Percentiles rank a stretch among this genome's conserved stretches.
Conservation (phyloP, 1,139 yeast species). For the Debaryomyces nepalensis region DNA sequence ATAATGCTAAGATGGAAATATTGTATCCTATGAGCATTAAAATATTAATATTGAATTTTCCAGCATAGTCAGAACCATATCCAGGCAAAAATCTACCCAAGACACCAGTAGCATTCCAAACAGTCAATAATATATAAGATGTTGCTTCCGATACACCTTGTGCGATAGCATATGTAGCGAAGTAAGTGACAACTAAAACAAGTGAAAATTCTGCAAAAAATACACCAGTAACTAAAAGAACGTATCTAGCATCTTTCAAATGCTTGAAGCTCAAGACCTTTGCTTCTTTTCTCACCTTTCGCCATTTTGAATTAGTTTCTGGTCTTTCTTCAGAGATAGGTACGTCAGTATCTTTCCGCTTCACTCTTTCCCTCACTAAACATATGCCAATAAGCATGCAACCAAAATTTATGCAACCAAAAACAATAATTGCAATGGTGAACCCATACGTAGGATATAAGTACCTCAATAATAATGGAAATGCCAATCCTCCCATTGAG, state of each 20-base stretch:
- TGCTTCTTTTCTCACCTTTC: constrained; percentile 12
- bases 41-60: constrained; percentile 46
- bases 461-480: constrained; percentile 61
- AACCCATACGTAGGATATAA: constrained; percentile 59
- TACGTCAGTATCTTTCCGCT: constrained; percentile 12
- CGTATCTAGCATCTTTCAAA: constrained; percentile 25
- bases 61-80: constrained; percentile 39
- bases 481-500: constrained; percentile 62
- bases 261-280: constrained; percentile 15
- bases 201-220: constrained; percentile 62
- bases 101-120: constrained; percentile 46
- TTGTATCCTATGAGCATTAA: constrained; percentile 37
- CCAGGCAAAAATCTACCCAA: constrained; percentile 47
- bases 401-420: constrained; percentile 54
- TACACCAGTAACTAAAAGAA: constrained; percentile 37
- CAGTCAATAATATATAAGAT: constrained; percentile 41
- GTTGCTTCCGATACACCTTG: constrained; percentile 43
- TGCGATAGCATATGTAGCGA: constrained; percentile 48
- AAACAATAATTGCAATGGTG: constrained; percentile 62
- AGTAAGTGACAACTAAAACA: constrained; percentile 51
- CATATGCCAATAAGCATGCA: constrained; percentile 42
- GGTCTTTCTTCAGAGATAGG: constrained; percentile 1
- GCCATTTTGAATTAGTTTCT: constrained; percentile 9
- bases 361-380: constrained; percentile 54
- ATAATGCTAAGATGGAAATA: constrained; percentile 37